These are phyloP conservation scores for Candida gigantensis DNA, from an alignment of 1,139 yeast species.

Conservation along the genomic window DNA sequence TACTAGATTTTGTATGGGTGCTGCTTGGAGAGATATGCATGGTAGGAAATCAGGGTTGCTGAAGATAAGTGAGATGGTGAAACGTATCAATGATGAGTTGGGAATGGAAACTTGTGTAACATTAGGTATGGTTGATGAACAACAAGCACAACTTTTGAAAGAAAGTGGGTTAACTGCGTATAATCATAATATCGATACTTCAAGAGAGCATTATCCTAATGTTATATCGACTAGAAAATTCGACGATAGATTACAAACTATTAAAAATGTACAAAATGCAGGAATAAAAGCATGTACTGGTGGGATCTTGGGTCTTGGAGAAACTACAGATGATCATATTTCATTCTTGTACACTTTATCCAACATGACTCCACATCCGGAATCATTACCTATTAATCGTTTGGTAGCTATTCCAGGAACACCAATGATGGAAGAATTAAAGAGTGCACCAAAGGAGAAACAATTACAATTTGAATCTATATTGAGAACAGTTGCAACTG, in stretches of 20 bases:
- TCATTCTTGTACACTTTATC: conserved; percentile 69
- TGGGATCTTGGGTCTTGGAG: conserved; percentile 79
- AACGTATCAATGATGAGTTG: conserved; percentile 57
- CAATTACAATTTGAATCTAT: conserved; percentile 60
- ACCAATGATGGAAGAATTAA: conserved; percentile 61
- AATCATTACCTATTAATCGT: conserved; percentile 77
- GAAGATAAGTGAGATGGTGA: conserved; percentile 66
- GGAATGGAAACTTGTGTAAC: conserved; percentile 81
- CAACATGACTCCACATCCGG: conserved; percentile 71
- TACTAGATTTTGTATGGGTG: conserved; percentile 83
- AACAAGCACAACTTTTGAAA: conserved; percentile 59
- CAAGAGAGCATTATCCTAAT: conserved; percentile 72
- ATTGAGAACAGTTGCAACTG: conserved; percentile 72
- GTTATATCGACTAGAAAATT: conserved; percentile 69
- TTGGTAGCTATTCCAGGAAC: conserved; percentile 81
- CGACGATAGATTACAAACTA: conserved; percentile 70
- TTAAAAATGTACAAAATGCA: conserved; percentile 61
- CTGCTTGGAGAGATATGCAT: conserved; percentile 86
- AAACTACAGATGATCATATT: conserved; percentile 68
- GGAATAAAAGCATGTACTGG: conserved; percentile 79
- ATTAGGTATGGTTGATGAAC: conserved; percentile 69
- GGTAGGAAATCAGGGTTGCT: conserved; percentile 72
- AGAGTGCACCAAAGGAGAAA: conserved; percentile 35
- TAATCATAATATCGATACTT: conserved; percentile 79
- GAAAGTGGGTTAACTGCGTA: conserved; percentile 80